A percentile compares a stretch with the other conserved stretches of the same genome.
Evolutionary conservation across 1,284 basidiomycete genomes (phyloP).

Genomic region (Grifola frondosa): DNA sequence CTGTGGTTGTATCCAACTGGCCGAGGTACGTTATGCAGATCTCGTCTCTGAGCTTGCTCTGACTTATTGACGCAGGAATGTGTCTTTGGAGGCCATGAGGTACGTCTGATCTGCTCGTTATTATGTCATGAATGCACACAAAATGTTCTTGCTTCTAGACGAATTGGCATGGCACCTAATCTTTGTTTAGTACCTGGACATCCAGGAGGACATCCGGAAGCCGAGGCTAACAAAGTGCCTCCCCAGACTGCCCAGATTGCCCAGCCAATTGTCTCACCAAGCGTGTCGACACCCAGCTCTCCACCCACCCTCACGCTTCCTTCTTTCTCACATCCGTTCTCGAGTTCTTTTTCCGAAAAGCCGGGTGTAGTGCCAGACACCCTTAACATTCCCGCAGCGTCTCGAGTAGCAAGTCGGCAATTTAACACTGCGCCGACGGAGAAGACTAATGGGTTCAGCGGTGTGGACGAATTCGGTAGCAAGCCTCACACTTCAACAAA

Average conservation of each 20-base stretch:
- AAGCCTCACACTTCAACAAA: too few relatives aligned
- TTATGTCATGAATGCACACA: too few relatives aligned
- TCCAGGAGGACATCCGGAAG: constrained; percentile 6
- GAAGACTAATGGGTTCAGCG: constrained; percentile 8
- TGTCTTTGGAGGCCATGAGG: constrained; percentile 67
- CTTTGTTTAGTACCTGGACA: constrained; percentile 40
- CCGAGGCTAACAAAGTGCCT: too few relatives aligned
- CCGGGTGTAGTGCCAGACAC: constrained; percentile 6
- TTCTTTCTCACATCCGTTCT: background rate
- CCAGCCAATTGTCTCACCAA: constrained; percentile 4
- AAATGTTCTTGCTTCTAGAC: constrained; percentile 38
- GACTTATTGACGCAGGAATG: constrained; percentile 40
- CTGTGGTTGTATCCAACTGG: constrained; percentile 80
- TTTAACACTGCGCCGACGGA: constrained; percentile 34
- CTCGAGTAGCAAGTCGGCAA: too few relatives aligned
- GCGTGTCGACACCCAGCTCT: background rate
- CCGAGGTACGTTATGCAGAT: constrained; percentile 47
- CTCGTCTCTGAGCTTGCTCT: background rate
- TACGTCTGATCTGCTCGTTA: constrained; percentile 33
- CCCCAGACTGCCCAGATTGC: constrained; percentile 2
- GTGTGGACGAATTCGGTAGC: constrained; percentile 33
- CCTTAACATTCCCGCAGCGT: too few relatives aligned
- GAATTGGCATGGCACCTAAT: constrained; percentile 69
- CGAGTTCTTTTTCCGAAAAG: constrained; percentile 10
- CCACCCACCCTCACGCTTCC: constrained; percentile 2